phyloP scores from a whole-genome alignment of 148 eudicot genomes.

The Simmondsia chinensis region DNA sequence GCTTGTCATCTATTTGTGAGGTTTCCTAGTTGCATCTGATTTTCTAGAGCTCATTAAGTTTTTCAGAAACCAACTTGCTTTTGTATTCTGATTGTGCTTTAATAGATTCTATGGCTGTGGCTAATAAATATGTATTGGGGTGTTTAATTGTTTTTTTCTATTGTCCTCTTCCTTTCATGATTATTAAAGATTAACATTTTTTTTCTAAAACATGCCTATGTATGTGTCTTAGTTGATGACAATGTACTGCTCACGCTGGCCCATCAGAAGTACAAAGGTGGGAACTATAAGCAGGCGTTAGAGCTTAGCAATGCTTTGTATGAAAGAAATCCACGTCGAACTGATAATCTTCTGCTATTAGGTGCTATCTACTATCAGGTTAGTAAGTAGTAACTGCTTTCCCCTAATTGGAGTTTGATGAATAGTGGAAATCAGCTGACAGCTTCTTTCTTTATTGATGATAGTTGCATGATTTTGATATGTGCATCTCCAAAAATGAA shows the following conservation, averaged over 20 bases:
- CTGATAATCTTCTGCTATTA: conserved; percentile 77
- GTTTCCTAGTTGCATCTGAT: too few species aligned
- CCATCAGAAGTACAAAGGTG: conserved; percentile 87
- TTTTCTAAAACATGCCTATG: background rate
- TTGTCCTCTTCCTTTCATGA: background rate
- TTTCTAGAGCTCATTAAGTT: too few species aligned
- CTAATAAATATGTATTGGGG: too few species aligned
- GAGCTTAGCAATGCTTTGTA: conserved; percentile 74
- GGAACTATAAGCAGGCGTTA: conserved; percentile 73
- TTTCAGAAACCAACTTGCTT: too few species aligned
- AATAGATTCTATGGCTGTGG: too few species aligned
- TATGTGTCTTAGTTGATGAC: conserved; percentile 51
- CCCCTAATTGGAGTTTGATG: background rate
- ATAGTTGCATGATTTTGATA: conserved; percentile 82
- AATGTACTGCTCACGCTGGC: conserved; percentile 57
- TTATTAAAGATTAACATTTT: background rate
- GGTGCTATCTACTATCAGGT: conserved; percentile 97
- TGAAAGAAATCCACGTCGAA: conserved; percentile 74
- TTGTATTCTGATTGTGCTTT: too few species aligned
- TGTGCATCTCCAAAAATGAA: conserved; percentile 81
- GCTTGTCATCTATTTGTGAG: too few species aligned
- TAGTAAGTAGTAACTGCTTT: background rate
- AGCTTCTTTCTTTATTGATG: conserved; percentile 4
- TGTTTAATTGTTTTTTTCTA: too few species aligned
- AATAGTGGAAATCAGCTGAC: conserved; percentile 11